Evolutionary conservation across 257 asterid genomes (phyloP), one percentile per base, ranked within the genome.

Genomic region (Dorcoceras hygrometricum): DNA sequence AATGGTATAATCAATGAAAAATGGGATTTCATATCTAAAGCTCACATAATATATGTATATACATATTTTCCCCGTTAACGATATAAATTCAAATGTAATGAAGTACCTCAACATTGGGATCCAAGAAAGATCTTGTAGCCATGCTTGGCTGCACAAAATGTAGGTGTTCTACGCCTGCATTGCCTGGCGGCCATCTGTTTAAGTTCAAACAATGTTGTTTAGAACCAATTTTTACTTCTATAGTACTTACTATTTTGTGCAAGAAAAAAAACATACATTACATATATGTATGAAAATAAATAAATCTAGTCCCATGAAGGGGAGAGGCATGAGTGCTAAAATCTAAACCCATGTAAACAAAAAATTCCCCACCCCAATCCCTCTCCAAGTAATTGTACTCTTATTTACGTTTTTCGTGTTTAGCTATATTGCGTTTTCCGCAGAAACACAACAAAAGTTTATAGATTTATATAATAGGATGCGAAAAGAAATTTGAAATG

Each of bases 151-250:
- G 94, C 29, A 68, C 75, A 71, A 53, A 79, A 24, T 80, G 83
- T 63, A 83, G 93, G 69, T 73, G 64, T 62, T 84, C 93, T 20
- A 58, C 29, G 55, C 72, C 78, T 55, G 73, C 71, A 70, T 79
- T 83, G 78, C 83, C 83, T 1, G 82, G 96, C 60, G 81, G 79
- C 96, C 91, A 84, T 77, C 96, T 91, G 86, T 19, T 66, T 74
- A n/a, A 67, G 22, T 66, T 66, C 66, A 70, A 31, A 34, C 34
- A 62, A 51, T 32, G 20, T 5, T 20, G 20, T 39, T 39, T 6
- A 6, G 8, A 6, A 29, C 7, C 7, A 29, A 7, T 29, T 39
- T 14, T 34, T 2, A 34, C 2, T 34, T 34, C 46, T 34, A 34
- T 14, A n/a, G n/a, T n/a, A 34, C 46, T 4, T 34, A 2, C 2